Percentiles rank a stretch among this genome's conserved stretches.
These are phyloP conservation scores for Aspergillus biplanus DNA, from an alignment of 495 filamentous ascomycete species.

Conservation along the genomic window DNA sequence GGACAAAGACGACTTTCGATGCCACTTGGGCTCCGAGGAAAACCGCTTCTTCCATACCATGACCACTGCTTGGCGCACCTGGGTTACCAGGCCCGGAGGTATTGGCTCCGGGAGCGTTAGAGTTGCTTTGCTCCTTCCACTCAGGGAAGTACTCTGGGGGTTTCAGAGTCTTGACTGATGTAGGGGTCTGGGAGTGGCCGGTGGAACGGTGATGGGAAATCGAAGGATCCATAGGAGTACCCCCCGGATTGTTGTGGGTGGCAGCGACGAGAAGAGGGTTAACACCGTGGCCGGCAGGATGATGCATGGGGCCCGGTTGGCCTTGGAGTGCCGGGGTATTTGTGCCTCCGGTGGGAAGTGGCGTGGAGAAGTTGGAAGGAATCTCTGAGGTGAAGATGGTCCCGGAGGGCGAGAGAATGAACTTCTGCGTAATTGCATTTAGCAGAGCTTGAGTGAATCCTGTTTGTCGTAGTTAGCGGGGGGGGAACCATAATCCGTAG, in stretches of 20 bases:
- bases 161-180: constrained; percentile 75
- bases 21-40: constrained; percentile 83
- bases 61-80: constrained; percentile 32
- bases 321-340: constrained; percentile 80
- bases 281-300: constrained; percentile 62
- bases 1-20: constrained; percentile 72
- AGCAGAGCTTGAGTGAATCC: constrained; percentile 87
- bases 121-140: constrained; percentile 79
- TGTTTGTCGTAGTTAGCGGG: constrained; percentile 29
- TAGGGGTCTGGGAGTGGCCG: constrained; percentile 86
- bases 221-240: constrained; percentile 39
- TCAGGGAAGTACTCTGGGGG: constrained; percentile 89
- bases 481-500: neutral
- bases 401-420: constrained; percentile 86
- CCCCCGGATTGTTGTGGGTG: constrained; percentile 67
- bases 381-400: constrained; percentile 98
- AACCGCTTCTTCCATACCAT: constrained; percentile 66
- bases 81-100: constrained; percentile 27
- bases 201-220: constrained; percentile 62
- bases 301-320: constrained; percentile 44
- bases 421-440: constrained; percentile 75
- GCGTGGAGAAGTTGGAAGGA: constrained; percentile 86
- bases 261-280: constrained; percentile 93
- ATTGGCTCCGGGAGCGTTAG: constrained; percentile 43
- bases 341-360: constrained; percentile 86